Percentiles rank a stretch among this genome's conserved stretches.
phyloP scores from a whole-genome alignment of 1,284 basidiomycete genomes.

The Ganoderma leucocontextum region DNA sequence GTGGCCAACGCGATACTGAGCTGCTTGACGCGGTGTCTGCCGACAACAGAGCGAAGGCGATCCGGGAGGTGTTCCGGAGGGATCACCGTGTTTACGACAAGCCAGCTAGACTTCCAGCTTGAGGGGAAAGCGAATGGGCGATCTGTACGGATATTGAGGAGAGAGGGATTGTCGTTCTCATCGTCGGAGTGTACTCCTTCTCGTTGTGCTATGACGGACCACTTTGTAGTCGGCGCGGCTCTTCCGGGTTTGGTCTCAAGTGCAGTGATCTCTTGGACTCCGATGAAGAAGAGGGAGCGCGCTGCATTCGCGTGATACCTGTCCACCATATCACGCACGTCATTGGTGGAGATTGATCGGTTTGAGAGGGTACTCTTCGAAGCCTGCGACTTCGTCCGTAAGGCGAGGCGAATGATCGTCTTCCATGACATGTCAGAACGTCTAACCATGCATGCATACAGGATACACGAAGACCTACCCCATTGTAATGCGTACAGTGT shows the following conservation, averaged over 20 bases:
- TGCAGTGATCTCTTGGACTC: conserved; percentile 14
- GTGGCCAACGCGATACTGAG: conserved; percentile 28
- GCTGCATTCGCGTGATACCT: conserved; percentile 16
- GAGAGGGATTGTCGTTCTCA: neutral
- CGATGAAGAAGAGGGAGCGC: conserved; percentile 28
- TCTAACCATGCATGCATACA: neutral
- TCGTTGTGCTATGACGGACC: conserved; percentile 7
- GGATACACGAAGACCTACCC: conserved; percentile 43
- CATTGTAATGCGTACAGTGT: conserved; percentile 42
- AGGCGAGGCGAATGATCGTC: conserved; percentile 59
- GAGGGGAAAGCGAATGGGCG: neutral
- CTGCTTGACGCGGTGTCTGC: conserved; percentile 8
- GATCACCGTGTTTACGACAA: neutral
- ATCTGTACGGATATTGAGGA: neutral
- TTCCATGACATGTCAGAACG: conserved; percentile 29
- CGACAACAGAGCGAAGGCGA: neutral
- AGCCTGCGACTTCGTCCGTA: conserved; percentile 38
- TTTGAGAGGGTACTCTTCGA: conserved; percentile 22
- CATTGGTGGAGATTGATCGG: neutral
- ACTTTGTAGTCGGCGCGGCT: neutral
- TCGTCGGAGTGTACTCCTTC: neutral
- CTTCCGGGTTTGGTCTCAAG: neutral
- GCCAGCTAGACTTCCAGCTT: neutral
- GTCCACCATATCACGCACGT: conserved; percentile 24
- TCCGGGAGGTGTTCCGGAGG: neutral